Base-by-base conservation (phyloP, 257 asterid species). In the Ajuga chamaepitys region DNA sequence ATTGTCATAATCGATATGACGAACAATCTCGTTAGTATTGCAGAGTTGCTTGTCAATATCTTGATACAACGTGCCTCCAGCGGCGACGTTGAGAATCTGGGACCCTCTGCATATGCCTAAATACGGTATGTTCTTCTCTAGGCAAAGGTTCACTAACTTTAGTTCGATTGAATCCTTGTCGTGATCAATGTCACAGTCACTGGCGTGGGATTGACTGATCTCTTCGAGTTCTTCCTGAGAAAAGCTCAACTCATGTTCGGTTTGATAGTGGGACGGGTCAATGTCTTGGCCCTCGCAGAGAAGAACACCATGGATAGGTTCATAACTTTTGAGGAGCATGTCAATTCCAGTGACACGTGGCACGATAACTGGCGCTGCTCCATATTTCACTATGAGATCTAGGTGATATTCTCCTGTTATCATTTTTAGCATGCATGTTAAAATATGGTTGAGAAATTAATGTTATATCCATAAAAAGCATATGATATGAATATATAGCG, bases 91-190 rank as follows among this genome's bases (percentile, higher is more conserved):
- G n/a, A 88, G 82, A 26, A 88, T 73, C 54, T 88, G 96, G 12
- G 95, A 86, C 2, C 96, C 96, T 51, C 95, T 64, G 67, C 96
- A 88, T 34, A 86, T 83, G 28, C 96, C 95, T 45, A 86, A 66
- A 51, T 80, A 88, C 2, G 96, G 96, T 35, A 88, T 84, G 61
- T 83, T 88, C 25, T 91, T 74, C 9, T 86, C 95, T 0, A 88
- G 81, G 56, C 96, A 88, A 8, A 83, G 85, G 41, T 78, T 86
- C 6, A 86, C 96, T 0, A 88, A 85, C 4, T 74, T 56, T 1
- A 88, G 62, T 52, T 88, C 96, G 17, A 86, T 86, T 0, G 87
- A 64, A 46, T 88, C 96, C 62, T 88, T 88, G 44, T 86, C 95
- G 0, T 50, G 72, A 51, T 88, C 95, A 1, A 88, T 78, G 38